These are phyloP conservation scores for Plasmodium gallinaceum DNA, from an alignment of 169 alveolate species.

Conservation along the genomic window DNA sequence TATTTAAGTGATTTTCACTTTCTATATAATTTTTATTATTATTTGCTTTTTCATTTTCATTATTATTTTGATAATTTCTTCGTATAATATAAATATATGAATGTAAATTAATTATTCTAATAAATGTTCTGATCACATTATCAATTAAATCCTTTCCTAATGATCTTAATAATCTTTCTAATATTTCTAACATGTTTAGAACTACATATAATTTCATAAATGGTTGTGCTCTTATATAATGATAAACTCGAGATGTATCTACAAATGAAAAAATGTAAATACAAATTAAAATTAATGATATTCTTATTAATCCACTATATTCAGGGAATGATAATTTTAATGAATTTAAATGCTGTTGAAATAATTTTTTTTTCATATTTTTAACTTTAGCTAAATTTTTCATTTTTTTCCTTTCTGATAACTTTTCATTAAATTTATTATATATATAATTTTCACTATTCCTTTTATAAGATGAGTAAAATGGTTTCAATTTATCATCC, in stretches of 20 bases:
- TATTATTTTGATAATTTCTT: slow-evolving; percentile 13
- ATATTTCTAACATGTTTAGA: slow-evolving; percentile 91
- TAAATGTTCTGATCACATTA: slow-evolving; percentile 81
- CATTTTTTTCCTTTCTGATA: slow-evolving; percentile 10
- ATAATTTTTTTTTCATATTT: slow-evolving; percentile 45
- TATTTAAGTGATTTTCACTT: background rate
- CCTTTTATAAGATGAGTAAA: slow-evolving; percentile 5
- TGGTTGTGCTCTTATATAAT: slow-evolving; percentile 92
- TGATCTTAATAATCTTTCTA: slow-evolving; percentile 90
- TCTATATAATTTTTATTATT: background rate
- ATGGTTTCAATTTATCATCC: background rate
- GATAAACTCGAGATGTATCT: slow-evolving; percentile 91
- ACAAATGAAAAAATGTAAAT: slow-evolving; percentile 85
- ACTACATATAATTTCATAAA: slow-evolving; percentile 91
- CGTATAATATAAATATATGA: slow-evolving; percentile 39
- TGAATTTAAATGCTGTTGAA: slow-evolving; percentile 53
- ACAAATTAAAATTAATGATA: slow-evolving; percentile 83
- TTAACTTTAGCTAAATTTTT: slow-evolving; percentile 47
- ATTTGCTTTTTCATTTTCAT: background rate
- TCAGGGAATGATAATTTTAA: slow-evolving; percentile 79
- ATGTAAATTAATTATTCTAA: slow-evolving; percentile 69
- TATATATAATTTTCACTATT: slow-evolving; percentile 20
- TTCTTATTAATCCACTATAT: slow-evolving; percentile 83
- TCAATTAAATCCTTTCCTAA: slow-evolving; percentile 91
- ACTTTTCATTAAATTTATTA: slow-evolving; percentile 18